Conservation (phyloP, 192 early-diverging fungal species). For the Phlyctochytrium arcticum region DNA sequence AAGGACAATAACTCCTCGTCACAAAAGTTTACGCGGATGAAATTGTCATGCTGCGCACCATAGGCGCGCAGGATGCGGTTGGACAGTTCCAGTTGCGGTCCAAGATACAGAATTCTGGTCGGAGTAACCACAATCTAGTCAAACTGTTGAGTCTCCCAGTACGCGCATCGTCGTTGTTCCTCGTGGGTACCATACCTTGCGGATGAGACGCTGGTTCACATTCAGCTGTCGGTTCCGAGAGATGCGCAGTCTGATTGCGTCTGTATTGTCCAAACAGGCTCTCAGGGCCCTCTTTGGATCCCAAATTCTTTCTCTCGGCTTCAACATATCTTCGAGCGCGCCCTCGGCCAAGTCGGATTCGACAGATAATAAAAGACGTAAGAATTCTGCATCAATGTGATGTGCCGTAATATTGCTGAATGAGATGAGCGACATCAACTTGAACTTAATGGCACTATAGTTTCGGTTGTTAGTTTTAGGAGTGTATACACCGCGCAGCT, state of each 20-base stretch:
- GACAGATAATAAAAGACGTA: background rate
- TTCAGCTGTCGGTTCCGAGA: background rate
- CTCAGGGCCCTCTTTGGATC: conserved; percentile 6
- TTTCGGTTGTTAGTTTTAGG: too few relatives aligned
- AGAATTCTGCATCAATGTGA: conserved; percentile 18
- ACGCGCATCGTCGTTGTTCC: conserved; percentile 3
- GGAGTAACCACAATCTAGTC: conserved; percentile 62
- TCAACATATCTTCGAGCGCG: conserved; percentile 12
- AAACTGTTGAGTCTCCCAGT: too few relatives aligned
- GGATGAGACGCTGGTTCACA: conserved; percentile 17
- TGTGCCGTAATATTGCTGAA: conserved; percentile 8
- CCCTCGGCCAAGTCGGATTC: conserved; percentile 3
- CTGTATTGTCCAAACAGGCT: background rate
- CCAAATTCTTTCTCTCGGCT: conserved; percentile 16
- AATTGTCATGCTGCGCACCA: conserved; percentile 44
- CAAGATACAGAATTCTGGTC: conserved; percentile 57
- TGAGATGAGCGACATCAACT: conserved; percentile 15
- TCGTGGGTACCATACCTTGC: too few relatives aligned
- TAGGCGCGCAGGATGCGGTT: conserved; percentile 71
- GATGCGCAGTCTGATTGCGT: conserved; percentile 1
- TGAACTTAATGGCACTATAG: conserved; percentile 21
- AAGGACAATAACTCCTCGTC: conserved; percentile 55
- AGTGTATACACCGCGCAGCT: too few relatives aligned
- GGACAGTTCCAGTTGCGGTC: conserved; percentile 61
- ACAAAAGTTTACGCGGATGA: conserved; percentile 65